phyloP scores from a whole-genome alignment of 768 basidiomycete species.

The Mycena pura region DNA sequence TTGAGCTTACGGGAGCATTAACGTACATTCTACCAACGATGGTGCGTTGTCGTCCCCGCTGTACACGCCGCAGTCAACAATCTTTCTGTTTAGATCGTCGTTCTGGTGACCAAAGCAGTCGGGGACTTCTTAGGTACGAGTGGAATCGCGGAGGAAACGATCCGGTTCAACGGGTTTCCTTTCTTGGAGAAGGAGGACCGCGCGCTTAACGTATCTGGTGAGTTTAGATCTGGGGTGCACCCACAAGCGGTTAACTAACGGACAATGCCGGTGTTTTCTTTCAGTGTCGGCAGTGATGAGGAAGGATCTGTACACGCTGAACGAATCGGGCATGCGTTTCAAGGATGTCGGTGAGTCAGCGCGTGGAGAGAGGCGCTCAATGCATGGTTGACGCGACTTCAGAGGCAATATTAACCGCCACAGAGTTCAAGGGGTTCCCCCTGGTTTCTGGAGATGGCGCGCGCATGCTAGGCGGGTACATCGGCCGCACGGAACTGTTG shows the following conservation, averaged over 20 bases:
- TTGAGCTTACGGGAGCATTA: conserved; percentile 95
- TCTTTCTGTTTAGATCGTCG: conserved; percentile 74
- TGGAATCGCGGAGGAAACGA: conserved; percentile 97
- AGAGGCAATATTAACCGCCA: conserved; percentile 78
- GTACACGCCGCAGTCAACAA: neutral
- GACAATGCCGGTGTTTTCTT: neutral
- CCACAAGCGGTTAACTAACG: conserved; percentile 13
- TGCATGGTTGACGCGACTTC: conserved; percentile 13
- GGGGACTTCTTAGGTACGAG: conserved; percentile 92
- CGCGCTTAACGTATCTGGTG: conserved; percentile 89
- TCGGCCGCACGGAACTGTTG: conserved; percentile 83
- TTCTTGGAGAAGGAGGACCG: conserved; percentile 97
- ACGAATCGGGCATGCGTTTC: conserved; percentile 77
- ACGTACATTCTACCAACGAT: conserved; percentile 98
- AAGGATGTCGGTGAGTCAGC: conserved; percentile 74
- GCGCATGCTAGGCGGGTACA: conserved; percentile 80
- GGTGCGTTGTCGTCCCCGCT: conserved; percentile 55
- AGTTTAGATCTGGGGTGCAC: conserved; percentile 30
- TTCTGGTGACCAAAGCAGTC: conserved; percentile 96
- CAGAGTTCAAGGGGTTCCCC: conserved; percentile 90
- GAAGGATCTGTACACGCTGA: conserved; percentile 74
- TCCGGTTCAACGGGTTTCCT: conserved; percentile 96
- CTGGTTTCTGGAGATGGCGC: conserved; percentile 71
- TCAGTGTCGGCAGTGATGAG: conserved; percentile 94
- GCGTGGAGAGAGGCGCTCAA: neutral